Percentiles rank a stretch among this genome's conserved stretches.
Evolutionary conservation across 2,329 filamentous ascomycete species (phyloP).

Genomic region (Tolypocladium amazonense): DNA sequence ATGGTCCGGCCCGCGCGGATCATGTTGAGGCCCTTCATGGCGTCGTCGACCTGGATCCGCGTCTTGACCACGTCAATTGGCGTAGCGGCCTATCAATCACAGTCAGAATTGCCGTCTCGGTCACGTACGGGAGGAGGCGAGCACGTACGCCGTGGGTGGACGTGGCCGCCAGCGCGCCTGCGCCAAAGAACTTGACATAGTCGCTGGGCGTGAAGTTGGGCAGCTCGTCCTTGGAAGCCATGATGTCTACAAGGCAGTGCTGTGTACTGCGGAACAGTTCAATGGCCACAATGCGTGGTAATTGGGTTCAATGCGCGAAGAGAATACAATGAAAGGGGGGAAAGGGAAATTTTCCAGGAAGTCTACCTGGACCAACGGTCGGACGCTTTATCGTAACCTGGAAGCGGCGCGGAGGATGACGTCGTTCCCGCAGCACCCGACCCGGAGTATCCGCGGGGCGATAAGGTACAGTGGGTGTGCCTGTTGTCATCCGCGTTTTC

Average conservation of each 20-base stretch:
- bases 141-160: slow-evolving; percentile 37
- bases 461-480: not conserved
- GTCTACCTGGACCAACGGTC: not conserved
- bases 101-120: not conserved
- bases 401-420: slow-evolving; percentile 3
- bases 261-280: not conserved
- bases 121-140: not conserved
- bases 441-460: not conserved
- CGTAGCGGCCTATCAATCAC: slow-evolving; percentile 33
- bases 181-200: slow-evolving; percentile 43
- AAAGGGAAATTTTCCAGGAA: not conserved
- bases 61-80: slow-evolving; percentile 72
- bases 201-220: slow-evolving; percentile 31
- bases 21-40: slow-evolving; percentile 76
- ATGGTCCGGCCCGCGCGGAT: slow-evolving; percentile 70
- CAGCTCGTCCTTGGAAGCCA: slow-evolving; percentile 19
- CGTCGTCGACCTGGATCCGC: slow-evolving; percentile 80
- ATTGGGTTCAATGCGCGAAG: not conserved
- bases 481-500: not conserved
- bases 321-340: not conserved
- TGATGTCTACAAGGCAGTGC: not conserved
- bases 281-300: not conserved
- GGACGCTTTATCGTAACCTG: not conserved
- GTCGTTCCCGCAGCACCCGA: slow-evolving; percentile 6
- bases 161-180: slow-evolving; percentile 41